A percentile compares a stretch with the other conserved stretches of the same genome.
These are phyloP conservation scores for Fusarium sororula DNA, from an alignment of 2,329 filamentous ascomycete species.

Conservation along the genomic window DNA sequence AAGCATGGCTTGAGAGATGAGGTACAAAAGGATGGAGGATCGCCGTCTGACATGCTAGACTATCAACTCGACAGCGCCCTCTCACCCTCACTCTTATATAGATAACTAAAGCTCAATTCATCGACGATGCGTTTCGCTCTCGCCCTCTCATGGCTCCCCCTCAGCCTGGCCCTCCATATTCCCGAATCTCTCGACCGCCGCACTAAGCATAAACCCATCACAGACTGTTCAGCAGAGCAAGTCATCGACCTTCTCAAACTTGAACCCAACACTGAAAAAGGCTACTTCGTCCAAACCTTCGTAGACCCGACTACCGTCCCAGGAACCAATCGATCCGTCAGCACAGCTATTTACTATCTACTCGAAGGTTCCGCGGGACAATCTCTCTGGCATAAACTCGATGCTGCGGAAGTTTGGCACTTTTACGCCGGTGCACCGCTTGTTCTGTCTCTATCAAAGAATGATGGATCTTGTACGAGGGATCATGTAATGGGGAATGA, in stretches of 20 bases:
- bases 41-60: neutral
- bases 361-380: conserved; percentile 54
- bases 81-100: neutral
- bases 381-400: conserved; percentile 60
- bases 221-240: conserved; percentile 48
- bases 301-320: conserved; percentile 47
- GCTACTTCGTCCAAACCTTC: conserved; percentile 59
- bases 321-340: conserved; percentile 50
- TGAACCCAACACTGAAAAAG: conserved; percentile 57
- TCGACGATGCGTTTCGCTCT: neutral
- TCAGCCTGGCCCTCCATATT: neutral
- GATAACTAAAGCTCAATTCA: no score
- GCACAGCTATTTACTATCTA: conserved; percentile 63
- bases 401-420: conserved; percentile 62
- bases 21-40: neutral
- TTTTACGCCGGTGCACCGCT: conserved; percentile 63
- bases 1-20: neutral
- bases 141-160: neutral
- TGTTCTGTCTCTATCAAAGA: conserved; percentile 53
- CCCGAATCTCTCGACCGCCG: neutral
- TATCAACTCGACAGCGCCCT: accelerated
- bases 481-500: conserved; percentile 12
- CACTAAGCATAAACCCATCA: neutral
- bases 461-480: conserved; percentile 50
- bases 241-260: conserved; percentile 56